phyloP scores from a whole-genome alignment of 2,329 filamentous ascomycete species.

The Atkinsonella texensis region DNA sequence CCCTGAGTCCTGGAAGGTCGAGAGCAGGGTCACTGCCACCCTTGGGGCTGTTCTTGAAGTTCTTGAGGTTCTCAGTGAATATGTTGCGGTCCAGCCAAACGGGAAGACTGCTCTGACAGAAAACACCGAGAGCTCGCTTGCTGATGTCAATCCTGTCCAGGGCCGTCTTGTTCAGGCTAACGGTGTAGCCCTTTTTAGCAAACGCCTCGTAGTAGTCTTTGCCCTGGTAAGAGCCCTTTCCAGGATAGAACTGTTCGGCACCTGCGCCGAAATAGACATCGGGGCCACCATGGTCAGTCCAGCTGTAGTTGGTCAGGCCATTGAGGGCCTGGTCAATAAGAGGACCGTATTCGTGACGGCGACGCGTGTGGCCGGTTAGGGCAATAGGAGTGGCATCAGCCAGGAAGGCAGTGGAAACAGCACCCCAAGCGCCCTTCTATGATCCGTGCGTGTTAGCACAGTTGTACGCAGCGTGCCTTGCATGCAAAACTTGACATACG shows the following conservation, averaged over 20 bases:
- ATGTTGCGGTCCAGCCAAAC: slow-evolving; percentile 83
- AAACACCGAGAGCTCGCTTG: slow-evolving; percentile 63
- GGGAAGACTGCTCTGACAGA: slow-evolving; percentile 61
- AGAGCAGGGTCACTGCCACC: slow-evolving; percentile 51
- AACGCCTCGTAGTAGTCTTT: slow-evolving; percentile 75
- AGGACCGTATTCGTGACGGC: slow-evolving; percentile 55
- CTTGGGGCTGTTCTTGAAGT: slow-evolving; percentile 54
- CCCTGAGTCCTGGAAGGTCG: slow-evolving; percentile 73
- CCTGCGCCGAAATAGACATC: slow-evolving; percentile 77
- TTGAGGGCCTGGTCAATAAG: slow-evolving; percentile 68
- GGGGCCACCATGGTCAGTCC: slow-evolving; percentile 61
- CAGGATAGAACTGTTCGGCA: slow-evolving; percentile 66
- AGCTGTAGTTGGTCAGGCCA: slow-evolving; percentile 68
- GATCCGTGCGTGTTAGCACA: not conserved
- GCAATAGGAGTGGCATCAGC: slow-evolving; percentile 76
- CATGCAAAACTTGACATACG: slow-evolving; percentile 28
- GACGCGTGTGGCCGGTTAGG: slow-evolving; percentile 59
- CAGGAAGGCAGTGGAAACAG: slow-evolving; percentile 69
- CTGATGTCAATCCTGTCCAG: slow-evolving; percentile 45
- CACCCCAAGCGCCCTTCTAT: slow-evolving; percentile 44
- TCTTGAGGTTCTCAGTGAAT: slow-evolving; percentile 57
- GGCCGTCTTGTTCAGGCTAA: slow-evolving; percentile 64
- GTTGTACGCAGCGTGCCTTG: not conserved
- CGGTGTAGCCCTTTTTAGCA: slow-evolving; percentile 55
- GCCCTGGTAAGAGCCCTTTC: slow-evolving; percentile 50